phyloP scores from a whole-genome alignment of 805 yeast species.

The Starmerella sp. region DNA sequence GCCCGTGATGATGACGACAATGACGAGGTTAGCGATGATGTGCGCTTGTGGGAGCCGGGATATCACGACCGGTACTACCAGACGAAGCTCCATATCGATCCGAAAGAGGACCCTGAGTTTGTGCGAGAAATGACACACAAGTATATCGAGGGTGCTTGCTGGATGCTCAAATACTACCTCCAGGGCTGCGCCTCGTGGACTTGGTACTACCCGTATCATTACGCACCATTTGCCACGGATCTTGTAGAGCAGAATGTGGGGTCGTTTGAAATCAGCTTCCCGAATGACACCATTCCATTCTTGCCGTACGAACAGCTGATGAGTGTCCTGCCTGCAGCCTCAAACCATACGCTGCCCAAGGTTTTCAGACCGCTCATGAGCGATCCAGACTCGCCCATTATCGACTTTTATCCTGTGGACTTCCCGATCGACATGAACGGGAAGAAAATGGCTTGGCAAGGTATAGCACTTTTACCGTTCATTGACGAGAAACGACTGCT shows the following conservation, averaged over 20 bases:
- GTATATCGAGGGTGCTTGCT: slow-evolving; percentile 91
- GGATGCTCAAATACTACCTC: slow-evolving; percentile 88
- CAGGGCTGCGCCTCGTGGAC: slow-evolving; percentile 99
- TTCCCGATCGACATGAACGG: slow-evolving; percentile 90
- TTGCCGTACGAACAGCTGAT: slow-evolving; percentile 89
- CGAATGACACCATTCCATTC: slow-evolving; percentile 60
- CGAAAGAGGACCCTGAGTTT: slow-evolving; percentile 40
- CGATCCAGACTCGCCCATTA: slow-evolving; percentile 79
- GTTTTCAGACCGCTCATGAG: slow-evolving; percentile 75
- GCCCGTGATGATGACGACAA: slow-evolving; percentile 13
- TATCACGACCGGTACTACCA: slow-evolving; percentile 71
- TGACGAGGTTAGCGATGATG: slow-evolving; percentile 35
- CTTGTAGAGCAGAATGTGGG: slow-evolving; percentile 41
- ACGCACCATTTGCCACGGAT: slow-evolving; percentile 95
- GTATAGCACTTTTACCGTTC: slow-evolving; percentile 83
- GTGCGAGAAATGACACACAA: slow-evolving; percentile 52
- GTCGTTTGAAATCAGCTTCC: slow-evolving; percentile 45
- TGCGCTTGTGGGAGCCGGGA: slow-evolving; percentile 78
- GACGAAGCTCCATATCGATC: slow-evolving; percentile 51
- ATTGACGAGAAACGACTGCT: slow-evolving; percentile 73
- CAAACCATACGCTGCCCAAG: slow-evolving; percentile 65
- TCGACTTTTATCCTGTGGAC: slow-evolving; percentile 80
- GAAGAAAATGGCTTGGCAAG: slow-evolving; percentile 95
- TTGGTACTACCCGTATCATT: slow-evolving; percentile 95
- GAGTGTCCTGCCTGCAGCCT: slow-evolving; percentile 95